Percentiles rank a stretch among this genome's conserved stretches.
Conservation (phyloP, 2,329 filamentous ascomycete species). For the Colletotrichum eleusines region DNA sequence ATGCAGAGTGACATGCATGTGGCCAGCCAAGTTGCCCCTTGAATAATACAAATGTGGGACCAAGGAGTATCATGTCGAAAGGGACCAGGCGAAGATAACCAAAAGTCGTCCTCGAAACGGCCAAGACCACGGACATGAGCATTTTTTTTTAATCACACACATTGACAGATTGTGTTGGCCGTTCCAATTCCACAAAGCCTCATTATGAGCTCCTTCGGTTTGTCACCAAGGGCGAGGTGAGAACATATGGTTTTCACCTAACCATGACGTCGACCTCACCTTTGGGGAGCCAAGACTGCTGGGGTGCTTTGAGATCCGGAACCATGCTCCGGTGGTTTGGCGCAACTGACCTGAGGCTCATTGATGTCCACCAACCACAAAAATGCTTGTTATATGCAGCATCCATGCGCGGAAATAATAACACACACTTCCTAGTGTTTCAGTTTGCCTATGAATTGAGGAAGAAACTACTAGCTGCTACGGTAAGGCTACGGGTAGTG, state of each 20-base stretch:
- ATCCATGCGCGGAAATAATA: no score
- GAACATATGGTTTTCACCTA: not conserved
- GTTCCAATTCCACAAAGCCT: not conserved
- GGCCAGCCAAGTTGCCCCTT: not conserved
- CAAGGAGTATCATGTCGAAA: no score
- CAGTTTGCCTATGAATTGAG: rapidly evolving
- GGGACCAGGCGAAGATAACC: not conserved
- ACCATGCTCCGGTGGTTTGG: not conserved
- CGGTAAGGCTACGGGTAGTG: no score
- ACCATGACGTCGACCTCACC: not conserved
- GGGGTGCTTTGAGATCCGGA: not conserved
- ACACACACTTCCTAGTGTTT: no score
- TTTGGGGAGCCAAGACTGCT: no score
- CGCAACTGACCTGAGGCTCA: not conserved
- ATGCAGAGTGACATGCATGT: slow-evolving; percentile 10
- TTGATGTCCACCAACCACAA: not conserved
- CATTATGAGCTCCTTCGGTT: not conserved
- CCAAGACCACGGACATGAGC: not conserved
- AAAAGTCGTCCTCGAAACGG: not conserved
- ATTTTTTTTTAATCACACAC: no score
- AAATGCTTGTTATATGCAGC: not conserved
- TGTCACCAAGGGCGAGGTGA: not conserved
- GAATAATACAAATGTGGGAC: slow-evolving; percentile 5
- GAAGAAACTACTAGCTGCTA: no score
- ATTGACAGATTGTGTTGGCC: not conserved